A percentile compares a stretch with the other conserved stretches of the same genome.
Conservation (phyloP, 768 basidiomycete genomes). For the Phanerochaete carnosa region DNA sequence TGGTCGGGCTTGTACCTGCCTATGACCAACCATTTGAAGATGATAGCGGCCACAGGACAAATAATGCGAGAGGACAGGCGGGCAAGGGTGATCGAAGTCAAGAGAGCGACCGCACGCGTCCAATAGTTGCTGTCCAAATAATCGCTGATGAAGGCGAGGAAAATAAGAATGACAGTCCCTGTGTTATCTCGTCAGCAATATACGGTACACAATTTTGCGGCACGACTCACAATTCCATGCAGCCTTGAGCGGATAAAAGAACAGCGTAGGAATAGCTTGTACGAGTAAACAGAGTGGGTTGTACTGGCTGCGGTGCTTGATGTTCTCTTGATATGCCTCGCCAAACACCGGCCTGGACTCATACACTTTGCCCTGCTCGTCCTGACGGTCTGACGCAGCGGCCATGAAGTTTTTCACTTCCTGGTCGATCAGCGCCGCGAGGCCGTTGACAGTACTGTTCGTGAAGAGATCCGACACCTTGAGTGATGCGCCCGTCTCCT, state of each 20-base stretch:
- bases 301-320: not conserved
- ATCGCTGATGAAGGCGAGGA: conserved; percentile 33
- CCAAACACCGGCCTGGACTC: not conserved
- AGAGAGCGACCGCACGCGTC: conserved; percentile 32
- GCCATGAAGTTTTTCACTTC: conserved; percentile 18
- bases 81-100: conserved; percentile 33
- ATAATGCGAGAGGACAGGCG: conserved; percentile 33
- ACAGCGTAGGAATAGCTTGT: conserved; percentile 38
- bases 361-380: not conserved
- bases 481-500: conserved; percentile 32
- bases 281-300: conserved; percentile 39
- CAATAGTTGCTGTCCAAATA: conserved; percentile 29
- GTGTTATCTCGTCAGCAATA: not conserved
- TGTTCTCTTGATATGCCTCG: not conserved
- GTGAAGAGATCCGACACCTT: conserved; percentile 38
- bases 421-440: conserved; percentile 35
- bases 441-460: conserved; percentile 39
- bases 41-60: conserved; percentile 36
- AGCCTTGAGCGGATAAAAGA: conserved; percentile 44
- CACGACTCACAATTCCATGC: conserved; percentile 34
- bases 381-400: conserved; percentile 8
- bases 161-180: conserved; percentile 35
- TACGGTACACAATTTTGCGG: not conserved
- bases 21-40: conserved; percentile 46
- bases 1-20: conserved; percentile 32